Percentiles rank a stretch among this genome's conserved stretches.
phyloP scores from a whole-genome alignment of 352 stramenopile genomes.

The Hyphochytrium catenoides region DNA sequence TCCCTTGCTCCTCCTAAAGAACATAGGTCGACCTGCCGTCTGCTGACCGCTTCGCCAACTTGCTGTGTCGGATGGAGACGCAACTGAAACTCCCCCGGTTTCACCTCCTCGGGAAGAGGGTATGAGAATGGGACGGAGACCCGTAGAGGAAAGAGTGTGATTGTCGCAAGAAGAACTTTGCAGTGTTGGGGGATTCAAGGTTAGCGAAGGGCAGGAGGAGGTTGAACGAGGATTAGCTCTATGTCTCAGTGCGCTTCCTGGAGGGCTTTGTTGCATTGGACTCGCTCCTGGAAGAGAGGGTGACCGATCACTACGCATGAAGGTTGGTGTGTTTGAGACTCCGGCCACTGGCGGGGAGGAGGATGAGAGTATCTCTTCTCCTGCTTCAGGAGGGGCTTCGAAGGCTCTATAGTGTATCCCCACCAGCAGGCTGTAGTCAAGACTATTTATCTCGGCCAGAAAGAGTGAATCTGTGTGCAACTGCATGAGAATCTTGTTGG shows the following conservation, averaged over 20 bases:
- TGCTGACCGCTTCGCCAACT: constrained; percentile 23
- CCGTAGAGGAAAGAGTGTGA: too few relatives aligned
- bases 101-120: background rate
- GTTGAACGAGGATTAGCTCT: background rate
- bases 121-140: constrained; percentile 6
- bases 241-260: too few relatives aligned
- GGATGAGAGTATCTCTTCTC: background rate
- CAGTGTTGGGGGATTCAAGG: too few relatives aligned
- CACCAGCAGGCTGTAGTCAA: constrained; percentile 90
- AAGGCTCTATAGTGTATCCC: constrained; percentile 59
- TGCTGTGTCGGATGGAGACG: constrained; percentile 16
- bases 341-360: constrained; percentile 1
- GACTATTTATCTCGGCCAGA: constrained; percentile 79
- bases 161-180: too few relatives aligned
- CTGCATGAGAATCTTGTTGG: constrained; percentile 43
- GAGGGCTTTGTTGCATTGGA: too few relatives aligned
- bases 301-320: constrained; percentile 15
- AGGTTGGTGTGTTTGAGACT: constrained; percentile 13
- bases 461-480: constrained; percentile 74
- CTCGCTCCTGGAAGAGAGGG: too few relatives aligned
- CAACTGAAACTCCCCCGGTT: background rate
- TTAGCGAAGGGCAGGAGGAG: too few relatives aligned
- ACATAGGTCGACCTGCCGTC: too few relatives aligned
- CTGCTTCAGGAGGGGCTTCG: background rate
- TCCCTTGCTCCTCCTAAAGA: too few relatives aligned